Conservation (phyloP, 2,329 filamentous ascomycete species). For the Cryoendolithus antarcticus region DNA sequence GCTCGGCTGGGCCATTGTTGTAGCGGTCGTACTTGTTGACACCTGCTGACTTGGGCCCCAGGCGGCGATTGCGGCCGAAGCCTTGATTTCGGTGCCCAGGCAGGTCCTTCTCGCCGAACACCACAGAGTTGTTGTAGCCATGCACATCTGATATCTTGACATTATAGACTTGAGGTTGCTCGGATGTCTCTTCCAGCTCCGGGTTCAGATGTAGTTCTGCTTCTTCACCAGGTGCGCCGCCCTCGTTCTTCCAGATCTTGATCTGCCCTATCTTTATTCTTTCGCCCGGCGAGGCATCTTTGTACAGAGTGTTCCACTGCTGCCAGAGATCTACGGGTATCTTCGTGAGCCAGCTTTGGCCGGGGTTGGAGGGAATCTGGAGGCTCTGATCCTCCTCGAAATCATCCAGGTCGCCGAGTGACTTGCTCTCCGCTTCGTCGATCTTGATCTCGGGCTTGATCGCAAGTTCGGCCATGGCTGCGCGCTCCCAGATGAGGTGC, state of each 20-base stretch:
- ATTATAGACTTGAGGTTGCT: conserved; percentile 79
- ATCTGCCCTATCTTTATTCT: conserved; percentile 39
- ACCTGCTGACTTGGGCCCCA: conserved; percentile 10
- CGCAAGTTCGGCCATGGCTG: conserved; percentile 4
- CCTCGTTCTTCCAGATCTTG: conserved; percentile 52
- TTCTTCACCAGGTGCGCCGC: background rate
- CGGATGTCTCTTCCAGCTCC: conserved; percentile 53
- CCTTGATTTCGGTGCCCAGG: conserved; percentile 40
- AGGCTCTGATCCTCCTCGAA: conserved; percentile 23
- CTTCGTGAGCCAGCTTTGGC: conserved; percentile 53
- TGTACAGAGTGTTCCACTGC: conserved; percentile 61
- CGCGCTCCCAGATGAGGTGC: background rate
- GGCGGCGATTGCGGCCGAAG: conserved; percentile 8
- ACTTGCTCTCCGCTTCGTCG: conserved; percentile 7
- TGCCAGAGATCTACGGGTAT: conserved; percentile 73
- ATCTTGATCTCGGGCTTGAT: conserved; percentile 18
- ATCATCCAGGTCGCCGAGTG: conserved; percentile 14
- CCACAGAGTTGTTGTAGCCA: conserved; percentile 69
- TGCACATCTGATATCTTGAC: conserved; percentile 52
- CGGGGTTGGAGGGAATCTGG: conserved; percentile 12
- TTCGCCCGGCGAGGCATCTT: conserved; percentile 43
- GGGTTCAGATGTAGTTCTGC: conserved; percentile 51
- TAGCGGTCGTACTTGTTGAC: conserved; percentile 17
- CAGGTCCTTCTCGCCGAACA: conserved; percentile 89
- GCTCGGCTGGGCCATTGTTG: conserved; percentile 5